Evolutionary conservation across 352 stramenopile genomes (phyloP).

Genomic region (Globisporangium mamillatum): DNA sequence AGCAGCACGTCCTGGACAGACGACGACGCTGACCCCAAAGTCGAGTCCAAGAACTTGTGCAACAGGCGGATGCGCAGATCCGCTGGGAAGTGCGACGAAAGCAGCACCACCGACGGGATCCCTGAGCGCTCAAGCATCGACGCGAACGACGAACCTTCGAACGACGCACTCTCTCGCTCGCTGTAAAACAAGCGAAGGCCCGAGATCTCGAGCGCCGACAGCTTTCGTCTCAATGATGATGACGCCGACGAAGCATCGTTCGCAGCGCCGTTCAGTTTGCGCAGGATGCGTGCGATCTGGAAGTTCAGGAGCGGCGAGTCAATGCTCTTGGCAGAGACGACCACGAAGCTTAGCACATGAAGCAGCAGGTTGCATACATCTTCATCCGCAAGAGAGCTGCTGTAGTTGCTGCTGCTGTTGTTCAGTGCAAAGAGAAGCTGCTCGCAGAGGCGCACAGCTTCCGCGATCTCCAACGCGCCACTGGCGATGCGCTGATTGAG

Average conservation of each 20-base stretch:
- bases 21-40: neutral
- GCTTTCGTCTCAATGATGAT: constrained; percentile 19
- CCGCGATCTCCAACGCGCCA: constrained; percentile 13
- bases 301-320: neutral
- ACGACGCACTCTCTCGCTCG: neutral
- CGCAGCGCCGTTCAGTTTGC: constrained; percentile 30
- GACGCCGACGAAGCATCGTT: neutral
- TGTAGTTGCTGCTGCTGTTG: constrained; percentile 7
- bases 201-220: constrained; percentile 32
- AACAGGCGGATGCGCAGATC: constrained; percentile 18
- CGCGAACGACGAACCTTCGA: neutral
- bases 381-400: neutral
- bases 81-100: constrained; percentile 12
- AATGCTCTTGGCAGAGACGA: constrained; percentile 16
- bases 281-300: constrained; percentile 32
- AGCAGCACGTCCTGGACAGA: constrained; percentile 32
- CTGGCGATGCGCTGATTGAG: constrained; percentile 17
- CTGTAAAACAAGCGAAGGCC: constrained; percentile 14
- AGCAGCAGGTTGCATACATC: constrained; percentile 37
- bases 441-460: constrained; percentile 41
- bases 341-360: constrained; percentile 31
- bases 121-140: constrained; percentile 12
- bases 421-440: constrained; percentile 46
- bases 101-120: constrained; percentile 14
- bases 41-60: constrained; percentile 10